A percentile compares a stretch with the other conserved stretches of the same genome.
phyloP scores from a whole-genome alignment of 1,284 basidiomycete genomes.

The Cryptococcus wingfieldii region DNA sequence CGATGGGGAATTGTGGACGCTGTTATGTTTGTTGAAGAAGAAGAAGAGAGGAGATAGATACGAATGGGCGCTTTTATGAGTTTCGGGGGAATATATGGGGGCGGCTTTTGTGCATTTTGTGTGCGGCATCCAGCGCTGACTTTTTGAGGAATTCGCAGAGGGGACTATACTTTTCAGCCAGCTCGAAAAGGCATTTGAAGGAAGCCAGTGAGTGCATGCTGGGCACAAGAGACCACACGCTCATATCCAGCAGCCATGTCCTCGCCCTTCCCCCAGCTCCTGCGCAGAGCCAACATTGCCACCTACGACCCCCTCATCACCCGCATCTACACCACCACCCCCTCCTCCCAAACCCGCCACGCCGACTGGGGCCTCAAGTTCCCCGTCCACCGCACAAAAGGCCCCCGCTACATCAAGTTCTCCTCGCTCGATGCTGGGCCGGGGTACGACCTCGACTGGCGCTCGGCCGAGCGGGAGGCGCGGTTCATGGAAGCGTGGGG shows the following conservation, averaged over 20 bases:
- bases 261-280: constrained; percentile 37
- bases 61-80: not conserved
- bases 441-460: constrained; percentile 38
- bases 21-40: constrained; percentile 2
- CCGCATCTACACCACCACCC: constrained; percentile 45
- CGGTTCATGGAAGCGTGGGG: constrained; percentile 45
- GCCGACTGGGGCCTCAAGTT: constrained; percentile 48
- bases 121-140: not conserved
- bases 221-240: not conserved
- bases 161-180: not conserved
- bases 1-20: constrained; percentile 34
- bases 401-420: constrained; percentile 40
- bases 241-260: constrained; percentile 8
- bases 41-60: constrained; percentile 1
- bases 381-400: constrained; percentile 28
- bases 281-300: constrained; percentile 41
- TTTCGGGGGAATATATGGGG: constrained; percentile 1
- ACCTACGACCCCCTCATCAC: constrained; percentile 46
- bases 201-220: not conserved
- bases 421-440: constrained; percentile 34
- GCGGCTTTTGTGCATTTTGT: constrained; percentile 7
- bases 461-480: constrained; percentile 43
- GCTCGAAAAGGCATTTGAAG: not conserved
- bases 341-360: constrained; percentile 25
- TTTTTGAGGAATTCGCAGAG: not conserved